Base-by-base conservation (phyloP, 441 rosid species). In the Metrosideros polymorpha region DNA sequence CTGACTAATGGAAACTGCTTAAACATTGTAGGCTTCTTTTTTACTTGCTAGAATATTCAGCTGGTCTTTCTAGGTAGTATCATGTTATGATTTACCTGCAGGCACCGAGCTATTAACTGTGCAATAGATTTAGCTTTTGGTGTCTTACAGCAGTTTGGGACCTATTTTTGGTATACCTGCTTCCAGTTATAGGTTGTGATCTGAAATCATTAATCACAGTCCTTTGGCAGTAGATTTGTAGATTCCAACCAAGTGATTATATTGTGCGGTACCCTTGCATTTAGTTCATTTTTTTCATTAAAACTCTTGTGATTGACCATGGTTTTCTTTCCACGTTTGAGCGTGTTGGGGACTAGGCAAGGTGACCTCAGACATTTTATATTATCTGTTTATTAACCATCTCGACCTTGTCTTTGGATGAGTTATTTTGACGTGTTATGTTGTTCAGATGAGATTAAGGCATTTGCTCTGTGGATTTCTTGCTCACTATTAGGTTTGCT, bases 401-500 rank as follows among this genome's bases (percentile, higher is more conserved):
- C 6, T 66, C 7, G 9, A 71, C 45, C 77, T 71, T 22, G 49
- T 39, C 79, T 22, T 39, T 71, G 79, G 79, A 39, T 71, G n/a
- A 39, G 79, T 39, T 39, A 71, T 71, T 71, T n/a, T 71, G 47
- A 19, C 39, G 47, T 10, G n/a, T 71, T 29, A 54, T 13, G 85
- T 76, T 90, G 84, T 91, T 52, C 18, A 75, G 59, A 9, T 39
- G 47, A 77, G n/a, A 43, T 29, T 30, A n/a, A 51, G 29, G 32
- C 45, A 43, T 25, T n/a, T 79, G 12, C 59, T 35, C 25, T 25
- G 49, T 10, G 52, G 30, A 43, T 82, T 42, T 76, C 49, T 82
- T 27, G 63, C 32, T 86, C 29, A 14, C 50, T n/a, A 27, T 12
- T 83, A 96, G 98, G 63, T 96, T 94, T 92, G 98, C 98, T 84